These are phyloP conservation scores for Edaphochlamys debaryana DNA, from an alignment of 139 green algal genomes.

Conservation along the genomic window DNA sequence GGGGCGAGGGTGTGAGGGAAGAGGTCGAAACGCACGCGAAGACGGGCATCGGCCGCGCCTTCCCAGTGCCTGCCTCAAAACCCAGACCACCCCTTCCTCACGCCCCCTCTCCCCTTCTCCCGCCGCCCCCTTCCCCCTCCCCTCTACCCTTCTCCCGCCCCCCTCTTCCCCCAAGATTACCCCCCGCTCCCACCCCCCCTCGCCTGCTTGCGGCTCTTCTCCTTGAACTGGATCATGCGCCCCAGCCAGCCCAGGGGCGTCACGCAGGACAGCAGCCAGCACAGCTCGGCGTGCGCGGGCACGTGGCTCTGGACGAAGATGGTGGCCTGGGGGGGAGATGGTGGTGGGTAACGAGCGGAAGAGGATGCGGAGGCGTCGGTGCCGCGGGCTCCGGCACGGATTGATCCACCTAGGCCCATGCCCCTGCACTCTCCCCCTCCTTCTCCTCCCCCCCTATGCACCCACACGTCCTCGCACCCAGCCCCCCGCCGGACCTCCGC, in stretches of 20 bases:
- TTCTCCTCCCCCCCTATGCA: not conserved
- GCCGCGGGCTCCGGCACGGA: too few species aligned
- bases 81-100: not conserved
- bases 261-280: slow-evolving; percentile 93
- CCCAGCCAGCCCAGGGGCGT: slow-evolving; percentile 96
- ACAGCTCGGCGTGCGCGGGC: slow-evolving; percentile 90
- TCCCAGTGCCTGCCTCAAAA: too few species aligned
- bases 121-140: not conserved
- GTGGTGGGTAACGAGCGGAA: not conserved
- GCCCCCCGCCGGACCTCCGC: too few species aligned
- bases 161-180: not conserved
- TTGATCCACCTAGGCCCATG: too few species aligned
- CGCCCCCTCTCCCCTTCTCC: not conserved
- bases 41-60: too few species aligned
- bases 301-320: slow-evolving; percentile 95
- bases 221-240: slow-evolving; percentile 99
- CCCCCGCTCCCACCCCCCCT: slow-evolving; percentile 15
- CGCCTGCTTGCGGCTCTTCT: slow-evolving; percentile 90
- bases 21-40: too few species aligned
- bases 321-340: slow-evolving; percentile 51
- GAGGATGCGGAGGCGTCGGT: not conserved
- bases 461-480: too few species aligned
- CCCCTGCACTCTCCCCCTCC: too few species aligned
- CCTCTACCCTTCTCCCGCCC: too few species aligned
- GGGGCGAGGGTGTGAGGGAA: too few species aligned